A percentile compares a stretch with the other conserved stretches of the same genome.
These are phyloP conservation scores for Cladosporium halotolerans DNA, from an alignment of 2,329 filamentous ascomycete species.

Conservation along the genomic window DNA sequence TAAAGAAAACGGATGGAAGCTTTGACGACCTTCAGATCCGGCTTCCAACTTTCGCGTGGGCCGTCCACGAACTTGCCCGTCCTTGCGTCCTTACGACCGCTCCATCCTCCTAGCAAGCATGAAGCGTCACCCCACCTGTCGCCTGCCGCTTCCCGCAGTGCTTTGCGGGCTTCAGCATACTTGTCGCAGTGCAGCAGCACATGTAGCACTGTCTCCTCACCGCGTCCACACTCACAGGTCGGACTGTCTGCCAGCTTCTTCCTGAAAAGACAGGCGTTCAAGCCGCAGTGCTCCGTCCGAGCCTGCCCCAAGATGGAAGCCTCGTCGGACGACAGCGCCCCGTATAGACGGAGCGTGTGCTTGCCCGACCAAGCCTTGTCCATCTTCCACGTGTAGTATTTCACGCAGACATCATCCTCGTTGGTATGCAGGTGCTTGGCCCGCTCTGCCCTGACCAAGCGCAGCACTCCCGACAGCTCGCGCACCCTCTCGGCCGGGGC, in stretches of 20 bases:
- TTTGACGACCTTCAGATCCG: slow-evolving; percentile 5
- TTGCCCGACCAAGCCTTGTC: background rate
- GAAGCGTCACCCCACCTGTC: slow-evolving; percentile 3
- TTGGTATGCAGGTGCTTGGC: background rate
- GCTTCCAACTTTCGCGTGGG: slow-evolving; percentile 1
- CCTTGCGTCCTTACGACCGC: background rate
- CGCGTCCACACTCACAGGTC: background rate
- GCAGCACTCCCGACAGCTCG: slow-evolving; percentile 6
- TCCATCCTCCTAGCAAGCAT: slow-evolving; percentile 3
- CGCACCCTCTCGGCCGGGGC: slow-evolving; percentile 3
- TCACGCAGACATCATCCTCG: slow-evolving; percentile 3
- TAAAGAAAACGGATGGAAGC: slow-evolving; percentile 4
- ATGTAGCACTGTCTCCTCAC: slow-evolving; percentile 1
- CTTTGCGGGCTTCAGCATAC: background rate
- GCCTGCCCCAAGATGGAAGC: background rate
- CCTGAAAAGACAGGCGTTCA: slow-evolving; percentile 2
- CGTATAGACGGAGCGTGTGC: slow-evolving; percentile 13
- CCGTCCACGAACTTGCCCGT: slow-evolving; percentile 1
- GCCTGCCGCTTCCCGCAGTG: background rate
- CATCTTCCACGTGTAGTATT: slow-evolving; percentile 10
- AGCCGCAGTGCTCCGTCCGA: background rate
- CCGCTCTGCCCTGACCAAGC: slow-evolving; percentile 3
- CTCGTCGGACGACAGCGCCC: background rate
- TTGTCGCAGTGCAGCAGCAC: slow-evolving; percentile 1
- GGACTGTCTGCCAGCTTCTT: slow-evolving; percentile 4